phyloP scores from a whole-genome alignment of 1,139 yeast genomes.

The Arxiozyma slooffiae region DNA sequence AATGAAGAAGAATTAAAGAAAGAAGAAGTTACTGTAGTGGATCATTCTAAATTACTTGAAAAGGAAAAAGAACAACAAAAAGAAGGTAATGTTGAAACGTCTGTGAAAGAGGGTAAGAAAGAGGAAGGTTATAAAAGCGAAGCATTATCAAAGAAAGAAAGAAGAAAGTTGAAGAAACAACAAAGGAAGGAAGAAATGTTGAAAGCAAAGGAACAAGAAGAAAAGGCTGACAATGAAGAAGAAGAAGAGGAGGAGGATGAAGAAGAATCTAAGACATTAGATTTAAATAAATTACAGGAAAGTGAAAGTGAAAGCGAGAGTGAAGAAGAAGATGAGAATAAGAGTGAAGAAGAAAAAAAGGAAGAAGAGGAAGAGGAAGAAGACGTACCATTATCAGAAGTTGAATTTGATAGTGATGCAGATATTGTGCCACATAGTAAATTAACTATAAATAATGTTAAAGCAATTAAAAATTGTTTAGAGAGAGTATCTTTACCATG shows the following conservation, averaged over 20 bases:
- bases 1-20: conserved; percentile 20
- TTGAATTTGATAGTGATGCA: conserved; percentile 74
- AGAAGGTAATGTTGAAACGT: conserved; percentile 5
- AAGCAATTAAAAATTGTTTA: conserved; percentile 59
- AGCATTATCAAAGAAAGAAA: conserved; percentile 50
- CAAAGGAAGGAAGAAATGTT: conserved; percentile 15
- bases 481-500: conserved; percentile 65
- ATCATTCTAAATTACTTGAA: conserved; percentile 25
- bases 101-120: conserved; percentile 18
- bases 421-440: conserved; percentile 86
- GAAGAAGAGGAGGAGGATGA: conserved; percentile 29
- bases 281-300: conserved; percentile 49
- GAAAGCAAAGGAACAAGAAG: conserved; percentile 27
- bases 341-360: conserved; percentile 34
- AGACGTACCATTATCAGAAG: conserved; percentile 68
- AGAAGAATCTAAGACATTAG: conserved; percentile 21
- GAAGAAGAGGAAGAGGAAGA: conserved; percentile 45
- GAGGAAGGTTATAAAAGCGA: conserved; percentile 39
- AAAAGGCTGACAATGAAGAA: conserved; percentile 43
- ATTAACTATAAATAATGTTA: conserved; percentile 63
- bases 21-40: conserved; percentile 30
- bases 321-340: conserved; percentile 34
- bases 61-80: conserved; percentile 7
- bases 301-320: conserved; percentile 40
- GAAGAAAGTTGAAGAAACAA: conserved; percentile 51